Evolutionary conservation across 169 alveolate genomes (phyloP).

Genomic region (Eimeria falciformis): DNA sequence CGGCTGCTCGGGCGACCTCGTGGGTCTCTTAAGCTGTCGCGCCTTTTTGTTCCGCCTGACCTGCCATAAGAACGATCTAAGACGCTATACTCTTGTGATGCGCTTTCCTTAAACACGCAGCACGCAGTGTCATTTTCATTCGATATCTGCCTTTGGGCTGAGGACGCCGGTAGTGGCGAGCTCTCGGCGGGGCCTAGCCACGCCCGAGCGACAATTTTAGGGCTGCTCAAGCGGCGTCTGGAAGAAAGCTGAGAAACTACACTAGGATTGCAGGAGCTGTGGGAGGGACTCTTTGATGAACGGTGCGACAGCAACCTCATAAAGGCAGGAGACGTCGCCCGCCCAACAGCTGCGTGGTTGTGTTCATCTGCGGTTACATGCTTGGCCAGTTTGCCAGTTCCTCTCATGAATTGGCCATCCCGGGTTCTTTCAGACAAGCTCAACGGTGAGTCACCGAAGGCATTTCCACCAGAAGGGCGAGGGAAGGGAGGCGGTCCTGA

Average conservation of each 20-base stretch:
- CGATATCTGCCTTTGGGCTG: neutral
- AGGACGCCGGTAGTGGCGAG: neutral
- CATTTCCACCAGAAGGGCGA: neutral
- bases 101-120: neutral
- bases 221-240: constrained; percentile 59
- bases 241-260: constrained; percentile 32
- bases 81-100: neutral
- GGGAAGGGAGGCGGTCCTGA: neutral
- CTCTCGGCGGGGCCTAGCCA: constrained; percentile 32
- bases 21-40: neutral
- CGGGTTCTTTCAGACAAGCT: neutral
- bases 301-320: constrained; percentile 60
- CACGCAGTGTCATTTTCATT: neutral
- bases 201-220: constrained; percentile 42
- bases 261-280: constrained; percentile 46
- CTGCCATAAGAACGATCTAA: constrained; percentile 13
- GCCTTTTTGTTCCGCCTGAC: neutral
- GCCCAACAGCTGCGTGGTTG: neutral
- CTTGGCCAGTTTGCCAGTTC: neutral
- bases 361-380: neutral
- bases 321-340: constrained; percentile 61
- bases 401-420: neutral
- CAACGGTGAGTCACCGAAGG: neutral
- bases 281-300: constrained; percentile 47
- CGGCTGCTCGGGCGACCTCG: constrained; percentile 33